Evolutionary conservation across 2,329 filamentous ascomycete genomes (phyloP), one percentile per base, ranked within the genome.

Genomic region (Penicillium corylophilum): DNA sequence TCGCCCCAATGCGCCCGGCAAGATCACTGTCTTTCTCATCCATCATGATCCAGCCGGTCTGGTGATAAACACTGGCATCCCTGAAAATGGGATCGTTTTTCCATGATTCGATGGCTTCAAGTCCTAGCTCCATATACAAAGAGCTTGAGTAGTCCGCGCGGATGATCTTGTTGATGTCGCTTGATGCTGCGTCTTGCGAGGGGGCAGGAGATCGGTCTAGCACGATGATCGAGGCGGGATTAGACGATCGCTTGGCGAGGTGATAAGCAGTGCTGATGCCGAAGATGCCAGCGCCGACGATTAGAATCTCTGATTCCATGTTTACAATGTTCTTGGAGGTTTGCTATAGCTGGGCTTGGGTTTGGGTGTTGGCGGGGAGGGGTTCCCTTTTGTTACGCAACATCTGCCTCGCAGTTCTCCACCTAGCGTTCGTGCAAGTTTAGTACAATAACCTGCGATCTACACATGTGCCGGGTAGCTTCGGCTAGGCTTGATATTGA

Each of bases 161-260:
- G 15, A 89, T 78, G 24, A 87, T 84, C 69, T 88, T 89, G 74
- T 87, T 89, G 79, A 85, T 84, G 71, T 90, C 86, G 75, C 83
- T 86, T 0, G 86, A 88, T 0, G 86, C 86, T 28, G 84, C 85
- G 46, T 64, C 70, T 0, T 74, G 71, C 1, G 79, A 78, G 22
- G 81, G 78, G 4, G 69, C 64, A 2, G 77, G 72, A 51, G 80
- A 74, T 13, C 82, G 78, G 69, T 87, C 84, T 23, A 87, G 71
- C 2, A 87, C 67, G 1, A 78, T 83, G 47, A 87, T 73, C 2
- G 70, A 71, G 1, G 79, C 78, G 29, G 75, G 65, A 29, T 57
- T 54, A 16, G 79, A 75, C 59, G 81, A 76, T 50, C 73, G 74
- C 48, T 74, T 73, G 52, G 80, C 79, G 38, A 87, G 77, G 54